Evolutionary conservation across 495 filamentous ascomycete species (phyloP).

Genomic region (Podospora pseudocomata): DNA sequence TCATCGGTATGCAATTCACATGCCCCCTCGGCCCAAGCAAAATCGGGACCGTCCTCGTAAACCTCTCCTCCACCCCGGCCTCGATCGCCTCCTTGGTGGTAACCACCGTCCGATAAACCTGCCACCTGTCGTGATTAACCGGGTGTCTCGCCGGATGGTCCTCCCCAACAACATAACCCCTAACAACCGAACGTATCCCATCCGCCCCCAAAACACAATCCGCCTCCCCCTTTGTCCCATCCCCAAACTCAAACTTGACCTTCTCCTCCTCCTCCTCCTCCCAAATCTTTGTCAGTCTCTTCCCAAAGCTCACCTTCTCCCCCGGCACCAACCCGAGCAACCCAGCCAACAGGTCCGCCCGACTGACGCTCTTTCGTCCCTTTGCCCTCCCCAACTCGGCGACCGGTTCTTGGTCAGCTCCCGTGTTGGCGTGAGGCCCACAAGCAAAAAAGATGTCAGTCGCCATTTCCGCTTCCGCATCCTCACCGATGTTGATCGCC

Average conservation of each 20-base stretch:
- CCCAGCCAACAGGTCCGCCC: constrained; percentile 35
- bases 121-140: constrained; percentile 41
- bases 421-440: constrained; percentile 19
- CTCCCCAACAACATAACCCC: constrained; percentile 38
- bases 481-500: constrained; percentile 28
- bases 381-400: constrained; percentile 40
- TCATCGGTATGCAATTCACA: constrained; percentile 39
- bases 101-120: constrained; percentile 44
- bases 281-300: constrained; percentile 26
- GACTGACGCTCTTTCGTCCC: constrained; percentile 37
- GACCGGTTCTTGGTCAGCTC: constrained; percentile 23
- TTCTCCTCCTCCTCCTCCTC: constrained; percentile 12
- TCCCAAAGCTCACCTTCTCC: constrained; percentile 30
- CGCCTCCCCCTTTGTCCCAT: constrained; percentile 28
- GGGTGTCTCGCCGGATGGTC: constrained; percentile 38
- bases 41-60: constrained; percentile 32
- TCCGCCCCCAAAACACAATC: constrained; percentile 46
- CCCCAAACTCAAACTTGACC: constrained; percentile 34
- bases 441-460: constrained; percentile 38
- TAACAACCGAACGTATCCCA: constrained; percentile 44
- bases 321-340: constrained; percentile 31
- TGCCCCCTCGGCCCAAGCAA: constrained; percentile 37
- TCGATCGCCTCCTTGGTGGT: constrained; percentile 26
- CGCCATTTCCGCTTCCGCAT: constrained; percentile 32
- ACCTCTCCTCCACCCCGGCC: constrained; percentile 29